Evolutionary conservation across 306 rosid species (phyloP).

Genomic region (Echinosophora koreensis): DNA sequence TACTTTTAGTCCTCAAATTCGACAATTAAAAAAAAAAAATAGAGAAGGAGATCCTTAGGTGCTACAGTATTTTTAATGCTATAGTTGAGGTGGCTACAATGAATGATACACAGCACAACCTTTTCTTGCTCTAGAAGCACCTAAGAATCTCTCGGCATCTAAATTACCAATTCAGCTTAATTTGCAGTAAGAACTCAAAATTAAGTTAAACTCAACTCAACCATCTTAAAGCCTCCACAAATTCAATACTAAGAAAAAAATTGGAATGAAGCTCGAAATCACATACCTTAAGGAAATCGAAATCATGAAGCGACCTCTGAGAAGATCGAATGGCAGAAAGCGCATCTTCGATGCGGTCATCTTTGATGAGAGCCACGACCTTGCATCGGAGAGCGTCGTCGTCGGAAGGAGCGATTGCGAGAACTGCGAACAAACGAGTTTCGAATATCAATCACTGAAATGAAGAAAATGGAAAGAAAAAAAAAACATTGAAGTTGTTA

Average conservation of each 20-base stretch:
- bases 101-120: background rate
- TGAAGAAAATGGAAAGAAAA: background rate
- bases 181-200: background rate
- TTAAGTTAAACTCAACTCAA: background rate
- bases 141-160: background rate
- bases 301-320: constrained; percentile 54
- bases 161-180: background rate
- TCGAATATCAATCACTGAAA: background rate
- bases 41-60: background rate
- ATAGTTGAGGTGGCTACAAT: background rate
- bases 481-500: background rate
- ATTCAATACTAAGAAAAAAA: background rate
- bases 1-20: constrained; percentile 17
- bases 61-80: background rate
- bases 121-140: background rate
- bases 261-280: background rate
- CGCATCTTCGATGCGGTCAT: constrained; percentile 70
- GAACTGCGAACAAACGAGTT: constrained; percentile 60
- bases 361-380: constrained; percentile 78
- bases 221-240: background rate
- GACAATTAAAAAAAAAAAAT: background rate
- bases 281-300: constrained; percentile 74
- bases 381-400: constrained; percentile 92
- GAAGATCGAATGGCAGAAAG: constrained; percentile 69
- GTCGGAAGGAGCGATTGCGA: constrained; percentile 71